Evolutionary conservation across 805 yeast species (phyloP), one percentile per base, ranked within the genome.

Genomic region (Naumovozyma dairenensis): DNA sequence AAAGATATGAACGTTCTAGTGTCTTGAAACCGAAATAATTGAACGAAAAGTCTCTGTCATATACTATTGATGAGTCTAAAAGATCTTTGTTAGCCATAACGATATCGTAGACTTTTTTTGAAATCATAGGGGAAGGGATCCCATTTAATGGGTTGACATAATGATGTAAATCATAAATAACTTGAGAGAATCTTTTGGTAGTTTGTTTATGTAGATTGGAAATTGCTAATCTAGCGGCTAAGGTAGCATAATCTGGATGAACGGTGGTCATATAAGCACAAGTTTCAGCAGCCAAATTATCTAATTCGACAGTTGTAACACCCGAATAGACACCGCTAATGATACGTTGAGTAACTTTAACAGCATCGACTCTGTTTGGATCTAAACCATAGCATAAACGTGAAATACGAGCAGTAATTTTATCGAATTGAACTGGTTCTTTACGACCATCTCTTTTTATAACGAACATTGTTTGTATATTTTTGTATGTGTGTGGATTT

Each of bases 251-350:
- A 62, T 89, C 96, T n/a, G 96, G 96, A 59, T 89, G 97, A 42
- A 81, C 74, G 12, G 96, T 87, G 37, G 96, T 84, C 94, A 89
- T 80, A 49, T 79, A 80, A 27, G 96, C 96, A 33, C 94, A 89
- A 21, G 95, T 84, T 62, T 89, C 97, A 28, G 96, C 96, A 28
- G 96, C 85, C 29, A 77, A 62, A 47, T 74, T 72, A 44, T 75
- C 82, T 35, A 80, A 65, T 58, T 86, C 95, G 37, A 75, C 70
- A 37, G 95, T 86, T 52, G 84, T 82, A 33, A 87, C 96, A 47
- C 96, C 96, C 51, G 83, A 87, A 59, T 86, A 85, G 13, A 55
- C 37, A 35, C 55, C 96, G n/a, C 84, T 72, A 42, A 84, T 82
- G 45, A 87, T 89, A 55, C 89, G 72, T 59, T 84, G 94, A 18